These are phyloP conservation scores for Pterulicium gracile DNA, from an alignment of 1,284 basidiomycete species.

Conservation along the genomic window DNA sequence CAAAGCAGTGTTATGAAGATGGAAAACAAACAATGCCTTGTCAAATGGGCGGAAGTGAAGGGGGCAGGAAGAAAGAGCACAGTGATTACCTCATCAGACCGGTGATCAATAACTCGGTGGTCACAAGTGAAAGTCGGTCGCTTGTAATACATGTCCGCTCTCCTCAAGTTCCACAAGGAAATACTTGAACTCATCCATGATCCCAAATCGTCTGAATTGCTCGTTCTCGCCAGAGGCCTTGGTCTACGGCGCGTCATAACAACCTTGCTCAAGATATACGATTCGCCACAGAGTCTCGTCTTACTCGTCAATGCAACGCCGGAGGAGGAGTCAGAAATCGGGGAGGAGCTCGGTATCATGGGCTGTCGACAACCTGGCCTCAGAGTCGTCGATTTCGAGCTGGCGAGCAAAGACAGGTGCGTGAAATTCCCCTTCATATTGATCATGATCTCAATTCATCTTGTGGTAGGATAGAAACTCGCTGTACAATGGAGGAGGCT, in stretches of 20 bases:
- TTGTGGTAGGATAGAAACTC: constrained; percentile 42
- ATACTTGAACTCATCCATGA: constrained; percentile 62
- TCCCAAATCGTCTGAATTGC: constrained; percentile 71
- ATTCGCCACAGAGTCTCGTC: constrained; percentile 77
- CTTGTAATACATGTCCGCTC: constrained; percentile 26
- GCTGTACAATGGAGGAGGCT: constrained; percentile 79
- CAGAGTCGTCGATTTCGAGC: constrained; percentile 79
- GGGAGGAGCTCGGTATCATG: constrained; percentile 87
- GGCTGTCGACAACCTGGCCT: constrained; percentile 84
- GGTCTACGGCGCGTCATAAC: constrained; percentile 77
- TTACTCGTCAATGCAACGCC: constrained; percentile 81
- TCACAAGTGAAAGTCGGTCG: not conserved
- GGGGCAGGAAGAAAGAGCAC: no score
- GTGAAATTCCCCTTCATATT: constrained; percentile 13
- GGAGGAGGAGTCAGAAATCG: constrained; percentile 86
- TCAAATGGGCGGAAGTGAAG: no score
- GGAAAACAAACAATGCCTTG: no score
- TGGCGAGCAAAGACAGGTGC: constrained; percentile 70
- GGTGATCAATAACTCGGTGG: no score
- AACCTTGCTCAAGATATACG: constrained; percentile 86
- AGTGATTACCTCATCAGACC: no score
- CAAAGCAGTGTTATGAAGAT: no score
- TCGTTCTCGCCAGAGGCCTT: constrained; percentile 81
- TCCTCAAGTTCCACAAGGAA: constrained; percentile 55
- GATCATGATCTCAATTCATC: constrained; percentile 1